Conservation (phyloP, 768 basidiomycete species). For the Podaxis sp. region DNA sequence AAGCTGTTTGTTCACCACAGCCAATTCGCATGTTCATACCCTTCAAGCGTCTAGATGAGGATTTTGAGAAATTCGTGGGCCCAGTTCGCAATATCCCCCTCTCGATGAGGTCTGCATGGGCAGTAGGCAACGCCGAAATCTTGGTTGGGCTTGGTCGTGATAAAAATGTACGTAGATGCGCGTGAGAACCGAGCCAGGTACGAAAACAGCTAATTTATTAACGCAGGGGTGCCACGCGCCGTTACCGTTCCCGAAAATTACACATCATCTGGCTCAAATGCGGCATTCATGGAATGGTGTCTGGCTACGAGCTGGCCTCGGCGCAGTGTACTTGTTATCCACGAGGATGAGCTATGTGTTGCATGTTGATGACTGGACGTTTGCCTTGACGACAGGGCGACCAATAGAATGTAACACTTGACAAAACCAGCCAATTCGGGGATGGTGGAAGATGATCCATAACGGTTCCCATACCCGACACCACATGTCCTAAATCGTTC, state of each 20-base stretch:
- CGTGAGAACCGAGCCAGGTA: slow-evolving; percentile 2
- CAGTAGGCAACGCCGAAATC: neutral
- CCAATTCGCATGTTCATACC: neutral
- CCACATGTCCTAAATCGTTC: neutral
- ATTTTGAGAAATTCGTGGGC: neutral
- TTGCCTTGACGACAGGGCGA: slow-evolving; percentile 5
- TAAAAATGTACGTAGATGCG: neutral
- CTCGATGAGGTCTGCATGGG: neutral
- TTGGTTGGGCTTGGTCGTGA: neutral
- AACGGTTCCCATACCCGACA: neutral
- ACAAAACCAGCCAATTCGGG: neutral
- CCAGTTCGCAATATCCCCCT: neutral
- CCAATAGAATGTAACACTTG: neutral
- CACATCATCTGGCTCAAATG: neutral
- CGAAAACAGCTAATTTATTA: neutral
- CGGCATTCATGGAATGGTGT: neutral
- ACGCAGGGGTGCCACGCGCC: neutral
- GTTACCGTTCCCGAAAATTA: no score
- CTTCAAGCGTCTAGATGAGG: neutral
- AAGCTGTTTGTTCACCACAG: neutral
- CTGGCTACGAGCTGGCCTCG: neutral
- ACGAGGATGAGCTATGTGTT: neutral
- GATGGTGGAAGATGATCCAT: neutral
- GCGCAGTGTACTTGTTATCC: neutral
- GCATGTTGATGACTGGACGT: neutral